These are phyloP conservation scores for Tremella fuciformis DNA, from an alignment of 768 basidiomycete species.

Conservation along the genomic window DNA sequence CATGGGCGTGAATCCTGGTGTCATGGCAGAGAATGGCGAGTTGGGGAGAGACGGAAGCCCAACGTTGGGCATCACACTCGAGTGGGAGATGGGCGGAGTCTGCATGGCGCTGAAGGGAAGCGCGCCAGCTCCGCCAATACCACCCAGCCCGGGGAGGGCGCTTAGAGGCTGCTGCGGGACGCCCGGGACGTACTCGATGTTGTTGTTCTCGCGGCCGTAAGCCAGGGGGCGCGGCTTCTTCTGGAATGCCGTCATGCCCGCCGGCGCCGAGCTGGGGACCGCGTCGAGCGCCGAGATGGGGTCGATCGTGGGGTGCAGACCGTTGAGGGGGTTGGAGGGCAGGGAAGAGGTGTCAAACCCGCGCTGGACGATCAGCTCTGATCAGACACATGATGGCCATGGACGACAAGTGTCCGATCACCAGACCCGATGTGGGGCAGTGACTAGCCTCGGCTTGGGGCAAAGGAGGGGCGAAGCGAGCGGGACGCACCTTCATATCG, in stretches of 20 bases:
- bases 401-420: not conserved
- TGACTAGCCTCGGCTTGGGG: not conserved
- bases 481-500: slow-evolving; percentile 43
- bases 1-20: not conserved
- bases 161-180: not conserved
- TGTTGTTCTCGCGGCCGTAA: not conserved
- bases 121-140: not conserved
- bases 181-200: slow-evolving; percentile 3
- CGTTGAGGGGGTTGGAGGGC: slow-evolving; percentile 38
- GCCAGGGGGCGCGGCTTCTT: slow-evolving; percentile 24
- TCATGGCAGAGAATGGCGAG: not conserved
- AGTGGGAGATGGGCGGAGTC: slow-evolving; percentile 5
- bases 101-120: not conserved
- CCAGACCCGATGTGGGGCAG: not conserved
- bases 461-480: not conserved
- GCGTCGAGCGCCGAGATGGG: not conserved
- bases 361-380: slow-evolving; percentile 22
- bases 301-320: slow-evolving; percentile 33
- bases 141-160: not conserved
- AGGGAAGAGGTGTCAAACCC: slow-evolving; percentile 36
- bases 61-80: slow-evolving; percentile 1
- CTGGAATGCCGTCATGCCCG: not conserved
- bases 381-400: not conserved
- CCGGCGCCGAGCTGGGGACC: slow-evolving; percentile 1
- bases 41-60: too few species aligned